Percentiles rank a stretch among this genome's conserved stretches.
Conservation (phyloP, 352 stramenopile species). For the Phytophthora aleatoria region DNA sequence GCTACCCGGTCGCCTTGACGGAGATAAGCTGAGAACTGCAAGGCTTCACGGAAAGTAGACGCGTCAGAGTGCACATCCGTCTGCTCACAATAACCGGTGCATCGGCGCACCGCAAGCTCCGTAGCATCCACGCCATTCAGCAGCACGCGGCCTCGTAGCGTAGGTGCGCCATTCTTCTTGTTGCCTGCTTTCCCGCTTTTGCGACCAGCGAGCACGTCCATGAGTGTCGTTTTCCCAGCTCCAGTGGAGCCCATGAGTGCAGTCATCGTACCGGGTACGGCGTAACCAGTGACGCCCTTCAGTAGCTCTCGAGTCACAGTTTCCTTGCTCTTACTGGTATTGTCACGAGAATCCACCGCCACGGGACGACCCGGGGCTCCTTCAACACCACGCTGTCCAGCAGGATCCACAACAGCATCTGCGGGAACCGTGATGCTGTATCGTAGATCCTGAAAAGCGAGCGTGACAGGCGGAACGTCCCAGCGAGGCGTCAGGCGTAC, state of each 20-base stretch:
- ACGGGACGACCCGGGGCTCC: conserved; percentile 28
- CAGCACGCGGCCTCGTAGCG: conserved; percentile 46
- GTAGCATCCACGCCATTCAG: conserved; percentile 91
- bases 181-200: conserved; percentile 67
- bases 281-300: conserved; percentile 79
- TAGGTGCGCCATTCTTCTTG: conserved; percentile 26
- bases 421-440: conserved; percentile 38
- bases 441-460: conserved; percentile 52
- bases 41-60: conserved; percentile 88
- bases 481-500: conserved; percentile 29
- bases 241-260: conserved; percentile 88
- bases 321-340: conserved; percentile 49
- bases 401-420: conserved; percentile 16
- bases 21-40: conserved; percentile 90
- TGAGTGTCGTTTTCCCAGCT: conserved; percentile 87
- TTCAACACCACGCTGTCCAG: conserved; percentile 23
- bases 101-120: conserved; percentile 50
- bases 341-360: conserved; percentile 46
- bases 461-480: conserved; percentile 41
- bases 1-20: conserved; percentile 46
- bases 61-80: conserved; percentile 90
- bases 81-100: conserved; percentile 74
- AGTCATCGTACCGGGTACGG: conserved; percentile 85
- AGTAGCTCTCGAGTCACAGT: conserved; percentile 62
- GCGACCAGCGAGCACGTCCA: conserved; percentile 93